A percentile compares a stretch with the other conserved stretches of the same genome.
These are phyloP conservation scores for Penicillium sp. DNA, from an alignment of 2,329 filamentous ascomycete genomes.

Conservation along the genomic window DNA sequence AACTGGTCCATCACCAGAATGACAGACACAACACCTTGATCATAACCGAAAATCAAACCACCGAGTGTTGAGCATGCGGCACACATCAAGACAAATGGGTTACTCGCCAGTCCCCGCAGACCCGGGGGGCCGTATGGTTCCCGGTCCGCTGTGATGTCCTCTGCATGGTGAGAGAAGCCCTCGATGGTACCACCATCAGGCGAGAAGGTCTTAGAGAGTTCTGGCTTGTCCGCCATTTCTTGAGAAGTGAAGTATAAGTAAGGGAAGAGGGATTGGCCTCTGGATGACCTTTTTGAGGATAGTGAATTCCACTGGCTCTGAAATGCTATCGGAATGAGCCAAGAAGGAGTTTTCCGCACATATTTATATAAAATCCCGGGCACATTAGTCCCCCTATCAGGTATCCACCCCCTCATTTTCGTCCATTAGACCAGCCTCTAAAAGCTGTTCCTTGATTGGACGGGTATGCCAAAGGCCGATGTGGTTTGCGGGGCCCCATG, in stretches of 20 bases:
- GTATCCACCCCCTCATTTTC: neutral
- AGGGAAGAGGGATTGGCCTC: neutral
- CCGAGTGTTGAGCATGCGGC: slow-evolving; percentile 53
- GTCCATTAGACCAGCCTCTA: neutral
- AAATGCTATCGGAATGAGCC: neutral
- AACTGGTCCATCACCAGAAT: slow-evolving; percentile 57
- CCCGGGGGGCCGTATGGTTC: slow-evolving; percentile 40
- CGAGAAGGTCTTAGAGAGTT: slow-evolving; percentile 18
- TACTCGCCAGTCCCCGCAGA: slow-evolving; percentile 49
- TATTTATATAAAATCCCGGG: neutral
- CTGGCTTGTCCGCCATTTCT: slow-evolving; percentile 23
- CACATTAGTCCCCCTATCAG: neutral
- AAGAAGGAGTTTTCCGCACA: neutral
- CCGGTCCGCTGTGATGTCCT: slow-evolving; percentile 29
- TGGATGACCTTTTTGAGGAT: neutral
- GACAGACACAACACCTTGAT: slow-evolving; percentile 47
- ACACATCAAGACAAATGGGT: slow-evolving; percentile 53
- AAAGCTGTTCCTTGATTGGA: slow-evolving; percentile 6
- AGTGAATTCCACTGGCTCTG: neutral
- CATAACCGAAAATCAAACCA: slow-evolving; percentile 54
- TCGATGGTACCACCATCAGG: slow-evolving; percentile 19
- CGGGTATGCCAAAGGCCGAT: slow-evolving; percentile 6
- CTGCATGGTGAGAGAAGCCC: slow-evolving; percentile 37
- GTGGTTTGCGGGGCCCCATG: slow-evolving; percentile 4
- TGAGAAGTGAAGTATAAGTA: neutral